A percentile compares a stretch with the other conserved stretches of the same genome.
Conservation (phyloP, 1,139 yeast genomes). For the Komagataea norvegica region DNA sequence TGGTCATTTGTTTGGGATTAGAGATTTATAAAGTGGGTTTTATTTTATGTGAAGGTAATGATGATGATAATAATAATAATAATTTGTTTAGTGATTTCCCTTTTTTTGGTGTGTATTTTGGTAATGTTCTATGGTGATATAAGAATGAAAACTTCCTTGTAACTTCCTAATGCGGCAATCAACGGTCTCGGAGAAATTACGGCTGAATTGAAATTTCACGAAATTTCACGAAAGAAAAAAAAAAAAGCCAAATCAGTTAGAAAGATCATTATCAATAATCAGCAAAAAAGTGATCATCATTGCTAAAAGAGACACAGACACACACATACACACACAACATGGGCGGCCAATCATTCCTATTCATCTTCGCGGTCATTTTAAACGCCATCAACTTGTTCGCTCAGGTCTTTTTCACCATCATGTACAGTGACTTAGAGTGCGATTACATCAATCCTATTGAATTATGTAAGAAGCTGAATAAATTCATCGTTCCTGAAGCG, state of each 20-base stretch:
- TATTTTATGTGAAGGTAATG: too few relatives aligned
- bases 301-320: too few relatives aligned
- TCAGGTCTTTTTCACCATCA: slow-evolving; percentile 88
- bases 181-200: too few relatives aligned
- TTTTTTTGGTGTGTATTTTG: too few relatives aligned
- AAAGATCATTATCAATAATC: too few relatives aligned
- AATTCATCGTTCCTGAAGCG: slow-evolving; percentile 89
- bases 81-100: too few relatives aligned
- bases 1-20: slow-evolving; percentile 74
- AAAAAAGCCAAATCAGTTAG: too few relatives aligned
- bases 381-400: slow-evolving; percentile 85
- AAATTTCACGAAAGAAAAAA: too few relatives aligned
- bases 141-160: too few relatives aligned
- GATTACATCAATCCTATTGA: slow-evolving; percentile 97
- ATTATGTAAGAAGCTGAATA: slow-evolving; percentile 87
- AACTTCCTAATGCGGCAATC: slow-evolving; percentile 13
- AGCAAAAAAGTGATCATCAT: not conserved
- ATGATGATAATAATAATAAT: too few relatives aligned
- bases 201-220: too few relatives aligned
- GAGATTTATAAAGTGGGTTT: slow-evolving; percentile 23
- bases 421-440: slow-evolving; percentile 90
- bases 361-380: slow-evolving; percentile 76
- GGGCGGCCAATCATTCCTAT: slow-evolving; percentile 37
- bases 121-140: too few relatives aligned
- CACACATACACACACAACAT: not conserved